Percentiles rank a stretch among this genome's conserved stretches.
Conservation (phyloP, 805 yeast genomes). For the Ogataea trehaloabstinens region DNA sequence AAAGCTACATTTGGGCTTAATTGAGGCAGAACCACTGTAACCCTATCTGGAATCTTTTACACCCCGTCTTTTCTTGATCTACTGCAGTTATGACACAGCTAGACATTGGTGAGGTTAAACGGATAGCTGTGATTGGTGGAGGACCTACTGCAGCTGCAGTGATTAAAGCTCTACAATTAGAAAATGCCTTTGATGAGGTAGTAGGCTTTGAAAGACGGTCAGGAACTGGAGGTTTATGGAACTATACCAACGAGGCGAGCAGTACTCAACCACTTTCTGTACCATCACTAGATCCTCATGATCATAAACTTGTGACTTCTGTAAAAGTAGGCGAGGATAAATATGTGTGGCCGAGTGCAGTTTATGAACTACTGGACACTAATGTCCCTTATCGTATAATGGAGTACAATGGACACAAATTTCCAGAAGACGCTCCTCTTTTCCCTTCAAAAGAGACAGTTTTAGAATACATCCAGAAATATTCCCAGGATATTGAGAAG, state of each 20-base stretch:
- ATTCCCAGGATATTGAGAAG: slow-evolving; percentile 41
- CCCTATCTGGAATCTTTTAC: too few relatives aligned
- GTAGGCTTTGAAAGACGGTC: slow-evolving; percentile 59
- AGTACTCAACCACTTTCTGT: slow-evolving; percentile 15
- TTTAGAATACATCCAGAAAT: slow-evolving; percentile 51
- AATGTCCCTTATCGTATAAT: slow-evolving; percentile 65
- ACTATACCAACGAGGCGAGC: slow-evolving; percentile 41
- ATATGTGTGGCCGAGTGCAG: slow-evolving; percentile 49
- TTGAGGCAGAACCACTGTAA: too few relatives aligned
- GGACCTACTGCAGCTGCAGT: slow-evolving; percentile 75
- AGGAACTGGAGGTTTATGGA: slow-evolving; percentile 79
- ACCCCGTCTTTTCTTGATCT: too few relatives aligned
- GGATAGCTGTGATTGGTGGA: slow-evolving; percentile 72
- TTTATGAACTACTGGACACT: slow-evolving; percentile 68
- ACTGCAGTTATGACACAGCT: slow-evolving; percentile 13
- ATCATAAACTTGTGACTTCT: slow-evolving; percentile 10
- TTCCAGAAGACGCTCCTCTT: slow-evolving; percentile 42
- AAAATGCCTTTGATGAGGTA: slow-evolving; percentile 43
- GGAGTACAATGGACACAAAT: slow-evolving; percentile 60
- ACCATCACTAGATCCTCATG: slow-evolving; percentile 31
- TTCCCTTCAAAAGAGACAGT: slow-evolving; percentile 64
- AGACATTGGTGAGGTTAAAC: slow-evolving; percentile 11
- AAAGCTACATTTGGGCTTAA: too few relatives aligned
- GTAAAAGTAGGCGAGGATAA: slow-evolving; percentile 6
- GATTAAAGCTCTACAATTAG: slow-evolving; percentile 61